Percentiles rank a stretch among this genome's conserved stretches.
Evolutionary conservation across 345 rosid species (phyloP).

Genomic region (Aethionema arabicum): DNA sequence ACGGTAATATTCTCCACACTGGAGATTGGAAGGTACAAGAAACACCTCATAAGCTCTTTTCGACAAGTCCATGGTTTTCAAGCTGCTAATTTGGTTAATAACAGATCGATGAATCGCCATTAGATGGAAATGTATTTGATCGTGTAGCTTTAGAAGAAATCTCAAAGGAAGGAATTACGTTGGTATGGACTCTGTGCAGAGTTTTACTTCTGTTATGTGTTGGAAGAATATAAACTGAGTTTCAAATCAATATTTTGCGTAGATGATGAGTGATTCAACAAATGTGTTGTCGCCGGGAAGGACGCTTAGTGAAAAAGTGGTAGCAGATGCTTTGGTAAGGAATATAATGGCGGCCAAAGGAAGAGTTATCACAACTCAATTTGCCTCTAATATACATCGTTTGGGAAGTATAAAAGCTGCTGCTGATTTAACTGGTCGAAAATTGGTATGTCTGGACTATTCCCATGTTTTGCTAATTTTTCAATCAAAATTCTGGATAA

Average conservation of each 20-base stretch:
- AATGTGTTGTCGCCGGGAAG: constrained; percentile 95
- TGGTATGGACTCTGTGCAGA: constrained; percentile 50
- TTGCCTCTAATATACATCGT: constrained; percentile 95
- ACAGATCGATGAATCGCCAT: constrained; percentile 95
- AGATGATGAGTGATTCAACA: constrained; percentile 99
- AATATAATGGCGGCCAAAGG: constrained; percentile 83
- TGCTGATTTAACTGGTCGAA: constrained; percentile 89
- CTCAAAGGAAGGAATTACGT: constrained; percentile 95
- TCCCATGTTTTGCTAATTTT: background rate
- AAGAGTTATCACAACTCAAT: constrained; percentile 93
- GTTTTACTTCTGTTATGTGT: constrained; percentile 6
- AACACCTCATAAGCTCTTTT: constrained; percentile 9
- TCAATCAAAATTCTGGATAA: background rate
- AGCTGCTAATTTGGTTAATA: constrained; percentile 27
- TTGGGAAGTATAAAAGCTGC: constrained; percentile 98
- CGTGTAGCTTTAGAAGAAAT: constrained; percentile 82
- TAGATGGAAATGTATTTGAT: constrained; percentile 89
- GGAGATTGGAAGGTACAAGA: constrained; percentile 95
- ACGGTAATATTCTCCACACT: constrained; percentile 97
- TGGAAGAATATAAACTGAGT: constrained; percentile 13
- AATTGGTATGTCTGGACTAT: constrained; percentile 56
- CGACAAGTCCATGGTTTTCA: constrained; percentile 9
- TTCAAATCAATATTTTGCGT: constrained; percentile 18
- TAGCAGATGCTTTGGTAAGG: constrained; percentile 78
- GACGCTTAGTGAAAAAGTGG: constrained; percentile 80